phyloP scores from a whole-genome alignment of 345 rosid species.

The Linum usitatissimum region DNA sequence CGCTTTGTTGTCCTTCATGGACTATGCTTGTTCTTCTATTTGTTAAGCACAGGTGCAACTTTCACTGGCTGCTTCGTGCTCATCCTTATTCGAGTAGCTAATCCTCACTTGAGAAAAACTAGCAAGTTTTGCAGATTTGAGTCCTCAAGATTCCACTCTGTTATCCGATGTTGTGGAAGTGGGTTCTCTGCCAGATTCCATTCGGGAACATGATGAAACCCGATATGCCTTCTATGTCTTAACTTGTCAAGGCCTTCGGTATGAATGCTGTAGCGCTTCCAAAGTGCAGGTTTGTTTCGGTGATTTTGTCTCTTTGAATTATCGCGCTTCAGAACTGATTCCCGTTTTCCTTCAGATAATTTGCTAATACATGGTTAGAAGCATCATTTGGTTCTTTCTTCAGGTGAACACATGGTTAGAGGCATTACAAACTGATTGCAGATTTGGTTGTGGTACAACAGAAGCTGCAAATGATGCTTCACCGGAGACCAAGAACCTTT shows the following conservation, averaged over 20 bases:
- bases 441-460: slow-evolving; percentile 26
- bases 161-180: slow-evolving; percentile 74
- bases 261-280: slow-evolving; percentile 70
- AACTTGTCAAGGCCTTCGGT: slow-evolving; percentile 67
- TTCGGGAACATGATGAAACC: slow-evolving; percentile 50
- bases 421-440: slow-evolving; percentile 40
- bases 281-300: slow-evolving; percentile 43
- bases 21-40: slow-evolving; percentile 68
- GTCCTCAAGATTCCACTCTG: slow-evolving; percentile 87
- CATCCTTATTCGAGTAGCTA: not conserved
- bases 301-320: too few relatives aligned
- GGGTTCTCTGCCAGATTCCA: slow-evolving; percentile 53
- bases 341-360: too few relatives aligned
- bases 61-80: not conserved
- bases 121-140: slow-evolving; percentile 52
- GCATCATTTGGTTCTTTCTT: not conserved
- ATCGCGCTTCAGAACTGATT: too few relatives aligned
- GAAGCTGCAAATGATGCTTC: not conserved
- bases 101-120: slow-evolving; percentile 7
- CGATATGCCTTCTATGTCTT: slow-evolving; percentile 55
- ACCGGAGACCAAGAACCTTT: not conserved
- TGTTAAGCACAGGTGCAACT: slow-evolving; percentile 56
- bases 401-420: slow-evolving; percentile 77
- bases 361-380: too few relatives aligned
- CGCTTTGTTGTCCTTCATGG: slow-evolving; percentile 94